Evolutionary conservation across 768 basidiomycete genomes (phyloP).

Genomic region (Galerina marginata): DNA sequence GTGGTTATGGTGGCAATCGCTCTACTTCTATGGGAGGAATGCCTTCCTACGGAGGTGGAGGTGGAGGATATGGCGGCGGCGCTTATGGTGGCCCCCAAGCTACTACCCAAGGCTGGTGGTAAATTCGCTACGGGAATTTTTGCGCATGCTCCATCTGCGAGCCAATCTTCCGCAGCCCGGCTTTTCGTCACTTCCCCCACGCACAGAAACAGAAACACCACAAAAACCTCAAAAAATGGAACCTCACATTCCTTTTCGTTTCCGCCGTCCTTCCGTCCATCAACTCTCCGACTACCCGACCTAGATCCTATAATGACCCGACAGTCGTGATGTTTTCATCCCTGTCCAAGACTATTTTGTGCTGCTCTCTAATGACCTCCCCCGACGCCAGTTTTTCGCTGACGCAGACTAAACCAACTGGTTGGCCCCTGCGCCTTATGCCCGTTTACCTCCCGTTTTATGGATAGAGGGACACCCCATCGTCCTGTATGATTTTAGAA

Average conservation of each 20-base stretch:
- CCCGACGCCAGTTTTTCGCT: constrained; percentile 16
- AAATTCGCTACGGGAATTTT: constrained; percentile 26
- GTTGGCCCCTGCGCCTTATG: too few relatives aligned
- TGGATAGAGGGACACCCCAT: constrained; percentile 26
- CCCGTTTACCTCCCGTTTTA: constrained; percentile 5
- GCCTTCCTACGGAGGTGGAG: constrained; percentile 10
- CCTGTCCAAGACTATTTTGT: constrained; percentile 24
- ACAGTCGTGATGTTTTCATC: constrained; percentile 11
- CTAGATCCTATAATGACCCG: constrained; percentile 25
- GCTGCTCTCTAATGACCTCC: constrained; percentile 25
- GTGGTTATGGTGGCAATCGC: constrained; percentile 27
- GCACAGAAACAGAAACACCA: constrained; percentile 37
- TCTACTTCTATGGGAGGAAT: constrained; percentile 22
- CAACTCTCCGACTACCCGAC: constrained; percentile 24
- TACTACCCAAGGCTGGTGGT: constrained; percentile 51
- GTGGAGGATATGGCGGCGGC: constrained; percentile 28
- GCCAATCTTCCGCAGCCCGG: constrained; percentile 14
- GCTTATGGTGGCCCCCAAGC: constrained; percentile 29
- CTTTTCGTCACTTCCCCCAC: constrained; percentile 8
- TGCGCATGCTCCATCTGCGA: constrained; percentile 16
- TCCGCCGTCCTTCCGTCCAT: constrained; percentile 12
- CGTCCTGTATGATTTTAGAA: constrained; percentile 27
- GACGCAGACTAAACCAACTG: constrained; percentile 9
- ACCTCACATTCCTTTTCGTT: constrained; percentile 14
- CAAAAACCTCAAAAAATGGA: constrained; percentile 36